Percentiles rank a stretch among this genome's conserved stretches.
Evolutionary conservation across 2,329 filamentous ascomycete genomes (phyloP).

Genomic region (Leptodontidium sp.): DNA sequence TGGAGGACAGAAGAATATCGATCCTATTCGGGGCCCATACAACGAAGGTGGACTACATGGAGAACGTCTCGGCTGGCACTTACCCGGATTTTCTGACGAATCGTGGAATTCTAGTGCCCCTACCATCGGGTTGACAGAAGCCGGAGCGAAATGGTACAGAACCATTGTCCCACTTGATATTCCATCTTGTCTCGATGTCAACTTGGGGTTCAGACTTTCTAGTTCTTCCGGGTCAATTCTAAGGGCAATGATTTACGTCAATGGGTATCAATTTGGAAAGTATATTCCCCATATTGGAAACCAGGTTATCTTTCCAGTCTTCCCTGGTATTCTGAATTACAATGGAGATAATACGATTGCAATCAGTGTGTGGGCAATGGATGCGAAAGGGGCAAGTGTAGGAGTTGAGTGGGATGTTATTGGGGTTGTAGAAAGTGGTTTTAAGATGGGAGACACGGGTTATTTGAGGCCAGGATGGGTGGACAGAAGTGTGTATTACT

Average conservation of each 20-base stretch:
- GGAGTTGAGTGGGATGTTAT: constrained; percentile 59
- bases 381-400: constrained; percentile 30
- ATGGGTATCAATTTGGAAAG: constrained; percentile 70
- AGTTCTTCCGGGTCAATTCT: constrained; percentile 54
- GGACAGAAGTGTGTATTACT: constrained; percentile 22
- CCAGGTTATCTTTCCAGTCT: constrained; percentile 63
- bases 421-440: constrained; percentile 61
- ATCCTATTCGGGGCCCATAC: constrained; percentile 62
- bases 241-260: constrained; percentile 66
- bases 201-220: constrained; percentile 62
- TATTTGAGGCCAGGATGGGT: constrained; percentile 24
- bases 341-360: constrained; percentile 64
- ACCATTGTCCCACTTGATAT: constrained; percentile 60
- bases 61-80: constrained; percentile 65
- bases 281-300: constrained; percentile 68
- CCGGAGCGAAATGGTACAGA: constrained; percentile 64
- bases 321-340: constrained; percentile 65
- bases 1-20: constrained; percentile 59
- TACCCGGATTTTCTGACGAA: constrained; percentile 62
- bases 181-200: constrained; percentile 60
- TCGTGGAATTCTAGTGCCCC: constrained; percentile 50
- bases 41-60: constrained; percentile 67
- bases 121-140: constrained; percentile 53
- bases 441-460: constrained; percentile 54
- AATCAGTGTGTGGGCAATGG: constrained; percentile 64